phyloP scores from a whole-genome alignment of 306 rosid species.

The Castanea crenata region DNA sequence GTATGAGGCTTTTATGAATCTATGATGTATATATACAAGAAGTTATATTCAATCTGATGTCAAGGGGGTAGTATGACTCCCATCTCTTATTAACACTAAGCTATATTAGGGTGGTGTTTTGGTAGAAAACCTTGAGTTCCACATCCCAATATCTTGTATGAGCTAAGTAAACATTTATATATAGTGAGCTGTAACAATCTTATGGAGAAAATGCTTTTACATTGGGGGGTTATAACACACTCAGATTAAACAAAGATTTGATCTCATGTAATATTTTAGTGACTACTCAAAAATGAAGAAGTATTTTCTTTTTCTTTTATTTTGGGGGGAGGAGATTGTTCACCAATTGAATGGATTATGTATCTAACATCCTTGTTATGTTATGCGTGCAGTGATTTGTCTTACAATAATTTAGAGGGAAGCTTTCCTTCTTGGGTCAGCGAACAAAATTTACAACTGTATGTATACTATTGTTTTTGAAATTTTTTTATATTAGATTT shows the following conservation, averaged over 20 bases:
- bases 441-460: slow-evolving; percentile 49
- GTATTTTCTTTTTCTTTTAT: not conserved
- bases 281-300: not conserved
- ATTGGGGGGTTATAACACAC: not conserved
- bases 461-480: slow-evolving; percentile 12
- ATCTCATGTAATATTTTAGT: not conserved
- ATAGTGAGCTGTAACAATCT: not conserved
- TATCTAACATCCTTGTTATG: slow-evolving; percentile 1
- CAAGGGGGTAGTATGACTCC: too few relatives aligned
- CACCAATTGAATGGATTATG: not conserved
- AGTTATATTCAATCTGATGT: too few relatives aligned
- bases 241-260: not conserved
- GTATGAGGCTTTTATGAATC: too few relatives aligned
- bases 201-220: not conserved
- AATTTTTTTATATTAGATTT: too few relatives aligned
- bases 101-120: not conserved
- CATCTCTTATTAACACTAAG: not conserved
- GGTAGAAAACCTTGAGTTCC: not conserved
- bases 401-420: slow-evolving; percentile 73
- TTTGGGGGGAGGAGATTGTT: not conserved
- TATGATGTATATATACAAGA: too few relatives aligned
- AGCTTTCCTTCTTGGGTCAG: slow-evolving; percentile 75
- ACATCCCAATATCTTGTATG: not conserved
- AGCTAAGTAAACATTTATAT: not conserved
- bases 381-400: slow-evolving; percentile 67